phyloP scores from a whole-genome alignment of 805 yeast genomes.

The Schwanniomyces vanrijiae region DNA sequence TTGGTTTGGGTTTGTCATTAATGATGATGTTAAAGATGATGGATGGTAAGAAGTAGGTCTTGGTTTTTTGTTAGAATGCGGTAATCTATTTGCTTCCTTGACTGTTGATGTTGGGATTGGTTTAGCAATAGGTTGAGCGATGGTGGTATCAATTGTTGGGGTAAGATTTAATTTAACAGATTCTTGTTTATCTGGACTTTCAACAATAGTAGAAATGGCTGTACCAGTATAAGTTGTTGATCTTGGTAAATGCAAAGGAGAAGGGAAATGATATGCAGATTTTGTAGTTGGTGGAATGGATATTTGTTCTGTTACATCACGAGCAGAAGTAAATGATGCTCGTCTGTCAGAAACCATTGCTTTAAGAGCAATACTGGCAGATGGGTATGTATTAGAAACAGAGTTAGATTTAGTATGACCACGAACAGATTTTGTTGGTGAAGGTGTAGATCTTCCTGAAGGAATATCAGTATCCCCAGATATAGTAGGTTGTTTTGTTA shows the following conservation, averaged over 20 bases:
- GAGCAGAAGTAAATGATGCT: slow-evolving; percentile 16
- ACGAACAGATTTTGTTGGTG: slow-evolving; percentile 17
- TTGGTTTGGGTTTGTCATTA: slow-evolving; percentile 11
- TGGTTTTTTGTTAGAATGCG: slow-evolving; percentile 56
- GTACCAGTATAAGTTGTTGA: slow-evolving; percentile 32
- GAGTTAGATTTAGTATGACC: slow-evolving; percentile 36
- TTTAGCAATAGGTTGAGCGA: neutral
- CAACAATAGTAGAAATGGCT: slow-evolving; percentile 47
- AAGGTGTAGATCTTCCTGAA: slow-evolving; percentile 10
- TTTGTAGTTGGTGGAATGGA: slow-evolving; percentile 12
- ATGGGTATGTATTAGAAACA: slow-evolving; percentile 34
- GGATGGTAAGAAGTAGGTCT: slow-evolving; percentile 88
- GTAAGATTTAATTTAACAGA: neutral
- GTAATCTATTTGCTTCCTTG: slow-evolving; percentile 33
- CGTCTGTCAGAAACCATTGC: slow-evolving; percentile 65
- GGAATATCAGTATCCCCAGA: slow-evolving; percentile 2
- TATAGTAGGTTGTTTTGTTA: slow-evolving; percentile 24
- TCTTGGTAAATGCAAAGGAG: slow-evolving; percentile 14
- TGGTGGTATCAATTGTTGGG: neutral
- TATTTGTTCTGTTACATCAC: slow-evolving; percentile 10
- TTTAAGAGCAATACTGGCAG: slow-evolving; percentile 69
- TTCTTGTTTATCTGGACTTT: slow-evolving; percentile 14
- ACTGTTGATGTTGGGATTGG: slow-evolving; percentile 9
- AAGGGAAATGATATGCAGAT: slow-evolving; percentile 8
- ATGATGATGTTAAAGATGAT: slow-evolving; percentile 41